Evolutionary conservation across 768 basidiomycete genomes (phyloP).

Genomic region (Inosperma sp.): DNA sequence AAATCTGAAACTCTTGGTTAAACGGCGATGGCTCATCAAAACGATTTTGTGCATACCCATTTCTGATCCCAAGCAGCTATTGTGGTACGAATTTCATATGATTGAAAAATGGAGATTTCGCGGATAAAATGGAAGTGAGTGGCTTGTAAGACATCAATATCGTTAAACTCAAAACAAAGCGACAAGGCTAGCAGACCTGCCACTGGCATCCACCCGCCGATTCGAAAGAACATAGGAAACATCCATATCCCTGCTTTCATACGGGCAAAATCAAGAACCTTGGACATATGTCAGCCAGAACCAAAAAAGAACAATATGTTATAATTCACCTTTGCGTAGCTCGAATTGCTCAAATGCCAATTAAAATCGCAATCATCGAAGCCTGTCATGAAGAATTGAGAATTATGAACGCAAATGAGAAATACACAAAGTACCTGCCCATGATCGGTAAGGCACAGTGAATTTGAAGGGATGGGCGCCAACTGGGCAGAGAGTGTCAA

Average conservation of each 20-base stretch:
- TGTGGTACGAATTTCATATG: conserved; percentile 56
- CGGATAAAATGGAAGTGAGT: conserved; percentile 66
- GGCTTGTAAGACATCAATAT: conserved; percentile 30
- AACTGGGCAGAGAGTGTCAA: conserved; percentile 46
- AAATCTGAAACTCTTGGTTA: conserved; percentile 40
- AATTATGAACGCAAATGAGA: conserved; percentile 1
- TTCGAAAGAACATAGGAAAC: conserved; percentile 55
- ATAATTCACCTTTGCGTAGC: conserved; percentile 63
- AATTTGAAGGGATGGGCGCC: conserved; percentile 54
- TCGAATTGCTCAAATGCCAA: conserved; percentile 75
- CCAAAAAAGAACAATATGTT: background rate
- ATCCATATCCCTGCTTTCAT: conserved; percentile 44
- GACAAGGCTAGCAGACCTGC: conserved; percentile 42
- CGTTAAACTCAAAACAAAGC: conserved; percentile 21
- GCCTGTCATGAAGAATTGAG: conserved; percentile 31
- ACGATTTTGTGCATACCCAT: conserved; percentile 50
- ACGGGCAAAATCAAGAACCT: conserved; percentile 46
- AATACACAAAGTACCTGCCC: conserved; percentile 59
- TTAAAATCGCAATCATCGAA: conserved; percentile 73
- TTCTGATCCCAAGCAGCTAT: conserved; percentile 71
- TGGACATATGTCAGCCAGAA: background rate
- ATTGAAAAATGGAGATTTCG: conserved; percentile 60
- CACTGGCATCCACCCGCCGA: conserved; percentile 60
- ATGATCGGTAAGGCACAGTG: conserved; percentile 37
- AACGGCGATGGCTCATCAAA: background rate